A percentile compares a stretch with the other conserved stretches of the same genome.
Evolutionary conservation across 2,329 filamentous ascomycete species (phyloP).

Genomic region (Aspergillus texensis): DNA sequence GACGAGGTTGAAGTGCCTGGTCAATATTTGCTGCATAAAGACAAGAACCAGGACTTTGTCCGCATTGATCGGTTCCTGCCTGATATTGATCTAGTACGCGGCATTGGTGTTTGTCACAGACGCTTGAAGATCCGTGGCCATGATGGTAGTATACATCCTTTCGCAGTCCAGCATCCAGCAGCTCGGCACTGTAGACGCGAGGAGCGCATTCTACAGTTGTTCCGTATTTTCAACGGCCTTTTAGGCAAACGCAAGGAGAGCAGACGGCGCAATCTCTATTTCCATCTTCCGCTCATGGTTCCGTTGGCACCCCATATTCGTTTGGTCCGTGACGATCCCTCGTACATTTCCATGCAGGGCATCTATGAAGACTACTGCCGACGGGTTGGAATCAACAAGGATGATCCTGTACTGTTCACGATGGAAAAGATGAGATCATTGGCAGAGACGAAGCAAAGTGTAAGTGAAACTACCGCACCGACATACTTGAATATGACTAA

Average conservation of each 20-base stretch:
- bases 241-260: constrained; percentile 93
- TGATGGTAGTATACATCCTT: constrained; percentile 95
- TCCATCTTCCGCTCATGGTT: constrained; percentile 93
- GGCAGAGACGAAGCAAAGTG: constrained; percentile 65
- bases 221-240: constrained; percentile 95
- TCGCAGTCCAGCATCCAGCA: constrained; percentile 94
- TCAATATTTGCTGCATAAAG: constrained; percentile 94
- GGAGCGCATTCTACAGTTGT: constrained; percentile 92
- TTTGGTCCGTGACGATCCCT: constrained; percentile 92
- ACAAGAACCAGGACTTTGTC: constrained; percentile 99
- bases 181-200: constrained; percentile 90
- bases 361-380: constrained; percentile 97
- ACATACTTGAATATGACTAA: constrained; percentile 29
- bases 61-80: constrained; percentile 96
- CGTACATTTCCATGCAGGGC: constrained; percentile 90
- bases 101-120: constrained; percentile 87
- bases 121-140: constrained; percentile 95
- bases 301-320: constrained; percentile 92
- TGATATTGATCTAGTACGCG: constrained; percentile 88
- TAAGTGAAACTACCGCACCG: constrained; percentile 28
- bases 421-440: constrained; percentile 89
- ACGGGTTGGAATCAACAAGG: constrained; percentile 82
- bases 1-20: constrained; percentile 98
- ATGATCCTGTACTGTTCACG: constrained; percentile 91
- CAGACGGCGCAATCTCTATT: constrained; percentile 88